Evolutionary conservation across 1,139 yeast species (phyloP).

Genomic region (Debaryomyces coudertii): DNA sequence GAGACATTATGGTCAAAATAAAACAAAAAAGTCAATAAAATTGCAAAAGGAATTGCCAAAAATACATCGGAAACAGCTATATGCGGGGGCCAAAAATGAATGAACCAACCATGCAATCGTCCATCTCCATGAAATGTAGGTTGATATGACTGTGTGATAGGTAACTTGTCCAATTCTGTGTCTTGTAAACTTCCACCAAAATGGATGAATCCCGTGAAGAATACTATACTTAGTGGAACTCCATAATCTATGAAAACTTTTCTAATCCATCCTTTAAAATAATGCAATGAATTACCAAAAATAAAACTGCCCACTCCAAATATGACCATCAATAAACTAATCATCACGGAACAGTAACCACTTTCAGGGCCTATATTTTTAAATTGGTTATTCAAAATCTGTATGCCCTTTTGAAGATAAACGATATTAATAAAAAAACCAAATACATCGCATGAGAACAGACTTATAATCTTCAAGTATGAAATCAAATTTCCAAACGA

Average conservation of each 20-base stretch:
- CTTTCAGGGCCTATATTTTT: slow-evolving; percentile 43
- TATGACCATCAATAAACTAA: slow-evolving; percentile 72
- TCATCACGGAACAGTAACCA: slow-evolving; percentile 77
- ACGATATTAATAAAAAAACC: slow-evolving; percentile 89
- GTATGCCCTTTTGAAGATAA: slow-evolving; percentile 90
- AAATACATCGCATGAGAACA: slow-evolving; percentile 89
- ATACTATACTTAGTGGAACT: slow-evolving; percentile 78
- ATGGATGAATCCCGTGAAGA: slow-evolving; percentile 89
- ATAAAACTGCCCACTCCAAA: slow-evolving; percentile 70
- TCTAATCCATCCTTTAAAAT: slow-evolving; percentile 61
- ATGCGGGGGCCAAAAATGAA: slow-evolving; percentile 69
- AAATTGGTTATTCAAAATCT: slow-evolving; percentile 76
- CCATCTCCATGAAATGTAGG: slow-evolving; percentile 57
- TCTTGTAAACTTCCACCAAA: slow-evolving; percentile 74
- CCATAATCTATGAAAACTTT: slow-evolving; percentile 84
- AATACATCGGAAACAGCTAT: slow-evolving; percentile 76
- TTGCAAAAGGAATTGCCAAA: slow-evolving; percentile 89
- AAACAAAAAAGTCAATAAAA: slow-evolving; percentile 78
- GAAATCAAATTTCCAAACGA: slow-evolving; percentile 74
- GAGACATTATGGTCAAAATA: slow-evolving; percentile 96
- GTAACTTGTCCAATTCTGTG: slow-evolving; percentile 59
- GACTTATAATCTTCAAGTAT: slow-evolving; percentile 71
- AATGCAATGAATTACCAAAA: slow-evolving; percentile 62
- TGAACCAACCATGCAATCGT: slow-evolving; percentile 69
- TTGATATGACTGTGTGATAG: slow-evolving; percentile 70